Percentiles rank a stretch among this genome's conserved stretches.
These are phyloP conservation scores for Quercus cerris DNA, from an alignment of 306 rosid species.

Conservation along the genomic window DNA sequence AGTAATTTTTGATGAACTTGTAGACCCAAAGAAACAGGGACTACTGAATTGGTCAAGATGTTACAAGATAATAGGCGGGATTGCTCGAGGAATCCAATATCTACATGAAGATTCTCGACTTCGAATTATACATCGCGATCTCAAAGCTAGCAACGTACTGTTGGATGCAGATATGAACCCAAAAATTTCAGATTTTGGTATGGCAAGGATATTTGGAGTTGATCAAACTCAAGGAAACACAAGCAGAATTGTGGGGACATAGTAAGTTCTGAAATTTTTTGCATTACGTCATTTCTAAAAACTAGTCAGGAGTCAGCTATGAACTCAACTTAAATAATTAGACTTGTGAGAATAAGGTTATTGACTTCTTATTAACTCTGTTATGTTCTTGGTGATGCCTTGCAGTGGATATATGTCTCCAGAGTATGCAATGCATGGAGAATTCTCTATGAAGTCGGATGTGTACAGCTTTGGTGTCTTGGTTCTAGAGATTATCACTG, in stretches of 20 bases:
- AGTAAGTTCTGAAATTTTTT: not conserved
- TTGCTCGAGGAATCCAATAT: constrained; percentile 28
- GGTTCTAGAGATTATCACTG: constrained; percentile 20
- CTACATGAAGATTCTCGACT: constrained; percentile 38
- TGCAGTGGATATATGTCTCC: constrained; percentile 28
- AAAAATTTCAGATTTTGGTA: constrained; percentile 36
- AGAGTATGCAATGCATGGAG: constrained; percentile 24
- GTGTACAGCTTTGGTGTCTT: constrained; percentile 25
- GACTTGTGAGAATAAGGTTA: not conserved
- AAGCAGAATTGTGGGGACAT: constrained; percentile 12
- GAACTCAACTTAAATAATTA: not conserved
- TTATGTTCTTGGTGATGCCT: not conserved
- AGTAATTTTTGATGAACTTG: not conserved
- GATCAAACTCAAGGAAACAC: constrained; percentile 27
- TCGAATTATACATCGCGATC: constrained; percentile 35
- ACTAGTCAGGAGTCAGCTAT: not conserved
- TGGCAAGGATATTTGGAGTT: constrained; percentile 19
- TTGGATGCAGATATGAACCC: constrained; percentile 29
- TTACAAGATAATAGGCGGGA: constrained; percentile 25
- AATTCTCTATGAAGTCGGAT: constrained; percentile 19
- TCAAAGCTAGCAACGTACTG: constrained; percentile 33
- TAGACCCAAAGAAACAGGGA: constrained; percentile 6
- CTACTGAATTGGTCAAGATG: constrained; percentile 27
- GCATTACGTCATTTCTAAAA: not conserved
- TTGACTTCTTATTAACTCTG: not conserved